Evolutionary conservation across 2,329 filamentous ascomycete genomes (phyloP).

Genomic region (Paraphaeosphaeria sporulosa): DNA sequence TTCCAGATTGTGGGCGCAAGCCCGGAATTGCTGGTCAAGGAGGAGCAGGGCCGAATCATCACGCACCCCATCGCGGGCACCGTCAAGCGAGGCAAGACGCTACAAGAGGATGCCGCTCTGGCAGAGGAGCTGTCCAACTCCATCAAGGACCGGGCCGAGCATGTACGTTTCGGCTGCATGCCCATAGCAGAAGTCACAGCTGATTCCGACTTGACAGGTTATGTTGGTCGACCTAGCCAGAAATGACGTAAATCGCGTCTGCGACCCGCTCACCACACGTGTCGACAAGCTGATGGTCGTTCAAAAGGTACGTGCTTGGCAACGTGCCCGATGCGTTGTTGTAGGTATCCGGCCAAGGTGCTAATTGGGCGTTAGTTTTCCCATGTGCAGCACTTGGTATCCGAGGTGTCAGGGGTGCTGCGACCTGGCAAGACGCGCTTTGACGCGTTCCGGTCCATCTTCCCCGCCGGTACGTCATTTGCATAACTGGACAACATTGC

Average conservation of each 20-base stretch:
- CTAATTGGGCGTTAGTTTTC: conserved; percentile 69
- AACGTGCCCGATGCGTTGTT: background rate
- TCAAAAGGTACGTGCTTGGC: conserved; percentile 41
- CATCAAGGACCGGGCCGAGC: conserved; percentile 75
- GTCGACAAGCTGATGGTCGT: conserved; percentile 91
- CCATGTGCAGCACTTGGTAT: conserved; percentile 96
- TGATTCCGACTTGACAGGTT: conserved; percentile 66
- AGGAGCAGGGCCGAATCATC: conserved; percentile 84
- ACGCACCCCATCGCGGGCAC: conserved; percentile 98
- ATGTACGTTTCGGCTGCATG: conserved; percentile 31
- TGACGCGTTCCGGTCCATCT: conserved; percentile 95
- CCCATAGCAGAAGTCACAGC: conserved; percentile 66
- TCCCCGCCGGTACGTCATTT: conserved; percentile 75
- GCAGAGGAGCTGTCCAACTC: conserved; percentile 79
- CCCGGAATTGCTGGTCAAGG: conserved; percentile 92
- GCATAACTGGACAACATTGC: background rate
- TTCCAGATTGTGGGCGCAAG: conserved; percentile 97
- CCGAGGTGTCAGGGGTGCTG: conserved; percentile 91
- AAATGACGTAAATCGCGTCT: conserved; percentile 96
- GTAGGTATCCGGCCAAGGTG: background rate
- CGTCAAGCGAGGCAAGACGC: conserved; percentile 81
- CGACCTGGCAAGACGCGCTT: conserved; percentile 85
- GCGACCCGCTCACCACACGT: conserved; percentile 85
- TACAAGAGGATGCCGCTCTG: conserved; percentile 81
- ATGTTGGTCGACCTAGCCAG: conserved; percentile 97